Percentiles rank a stretch among this genome's conserved stretches.
phyloP scores from a whole-genome alignment of 2,329 filamentous ascomycete species.

The Pseudocercospora crystallina region DNA sequence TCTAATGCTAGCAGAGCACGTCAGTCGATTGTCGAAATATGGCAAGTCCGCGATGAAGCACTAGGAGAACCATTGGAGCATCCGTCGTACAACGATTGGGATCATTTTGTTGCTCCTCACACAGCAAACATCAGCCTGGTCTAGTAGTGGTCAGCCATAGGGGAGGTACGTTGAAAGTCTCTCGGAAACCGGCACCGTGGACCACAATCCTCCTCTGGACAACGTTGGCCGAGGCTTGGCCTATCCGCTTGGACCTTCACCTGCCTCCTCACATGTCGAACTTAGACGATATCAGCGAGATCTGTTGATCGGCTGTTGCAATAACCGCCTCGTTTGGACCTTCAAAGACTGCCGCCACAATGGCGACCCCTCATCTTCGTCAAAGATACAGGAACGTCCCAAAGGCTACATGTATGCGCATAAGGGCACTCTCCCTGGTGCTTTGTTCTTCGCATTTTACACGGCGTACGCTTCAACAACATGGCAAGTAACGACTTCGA shows the following conservation, averaged over 20 bases:
- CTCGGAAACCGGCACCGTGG: too few relatives aligned
- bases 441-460: too few relatives aligned
- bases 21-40: slow-evolving; percentile 1
- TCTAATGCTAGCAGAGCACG: slow-evolving; percentile 1
- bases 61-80: background rate
- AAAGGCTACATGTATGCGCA: too few relatives aligned
- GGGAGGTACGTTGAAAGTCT: too few relatives aligned
- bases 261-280: too few relatives aligned
- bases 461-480: background rate
- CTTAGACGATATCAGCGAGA: too few relatives aligned
- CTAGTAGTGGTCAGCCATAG: background rate
- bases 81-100: background rate
- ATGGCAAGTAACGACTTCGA: background rate
- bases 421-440: too few relatives aligned
- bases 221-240: background rate
- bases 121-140: slow-evolving; percentile 1
- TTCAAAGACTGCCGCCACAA: background rate
- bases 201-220: too few relatives aligned
- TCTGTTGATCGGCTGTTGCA: background rate
- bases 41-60: slow-evolving; percentile 3
- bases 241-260: background rate
- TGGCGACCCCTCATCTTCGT: too few relatives aligned
- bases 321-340: background rate
- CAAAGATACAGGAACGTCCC: too few relatives aligned
- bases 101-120: slow-evolving; percentile 1